Percentiles rank a stretch among this genome's conserved stretches.
phyloP scores from a whole-genome alignment of 257 asterid genomes.

The Rehmannia glutinosa region DNA sequence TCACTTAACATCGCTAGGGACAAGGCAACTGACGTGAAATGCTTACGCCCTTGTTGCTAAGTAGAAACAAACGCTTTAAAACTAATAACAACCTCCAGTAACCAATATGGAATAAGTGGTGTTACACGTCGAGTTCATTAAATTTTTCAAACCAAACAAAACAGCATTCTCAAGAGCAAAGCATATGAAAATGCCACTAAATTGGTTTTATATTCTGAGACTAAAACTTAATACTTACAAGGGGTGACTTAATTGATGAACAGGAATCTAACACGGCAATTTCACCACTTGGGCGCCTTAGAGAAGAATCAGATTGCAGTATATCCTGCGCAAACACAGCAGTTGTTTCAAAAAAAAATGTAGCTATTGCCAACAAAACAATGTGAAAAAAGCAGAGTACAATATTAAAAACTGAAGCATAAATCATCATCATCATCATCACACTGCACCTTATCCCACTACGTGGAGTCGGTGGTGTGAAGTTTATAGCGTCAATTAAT shows the following conservation, averaged over 20 bases:
- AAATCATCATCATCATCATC: too few species aligned
- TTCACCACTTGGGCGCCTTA: slow-evolving; percentile 65
- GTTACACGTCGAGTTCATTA: too few species aligned
- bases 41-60: too few species aligned
- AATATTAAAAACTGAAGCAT: slow-evolving; percentile 6
- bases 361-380: slow-evolving; percentile 7
- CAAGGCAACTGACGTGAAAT: too few species aligned
- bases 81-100: too few species aligned
- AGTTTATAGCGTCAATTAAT: too few species aligned
- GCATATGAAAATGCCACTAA: neutral
- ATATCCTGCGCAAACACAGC: slow-evolving; percentile 55
- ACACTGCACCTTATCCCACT: too few species aligned
- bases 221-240: slow-evolving; percentile 48
- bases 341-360: slow-evolving; percentile 3
- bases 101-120: too few species aligned
- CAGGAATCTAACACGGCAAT: slow-evolving; percentile 56
- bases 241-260: slow-evolving; percentile 76
- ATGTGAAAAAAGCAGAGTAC: neutral
- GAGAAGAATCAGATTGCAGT: slow-evolving; percentile 65
- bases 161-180: neutral
- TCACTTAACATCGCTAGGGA: too few species aligned
- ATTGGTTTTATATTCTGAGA: neutral
- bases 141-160: too few species aligned
- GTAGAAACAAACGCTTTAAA: too few species aligned
- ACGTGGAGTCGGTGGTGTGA: too few species aligned